Evolutionary conservation across 257 asterid species (phyloP).

Genomic region (Plantago major): DNA sequence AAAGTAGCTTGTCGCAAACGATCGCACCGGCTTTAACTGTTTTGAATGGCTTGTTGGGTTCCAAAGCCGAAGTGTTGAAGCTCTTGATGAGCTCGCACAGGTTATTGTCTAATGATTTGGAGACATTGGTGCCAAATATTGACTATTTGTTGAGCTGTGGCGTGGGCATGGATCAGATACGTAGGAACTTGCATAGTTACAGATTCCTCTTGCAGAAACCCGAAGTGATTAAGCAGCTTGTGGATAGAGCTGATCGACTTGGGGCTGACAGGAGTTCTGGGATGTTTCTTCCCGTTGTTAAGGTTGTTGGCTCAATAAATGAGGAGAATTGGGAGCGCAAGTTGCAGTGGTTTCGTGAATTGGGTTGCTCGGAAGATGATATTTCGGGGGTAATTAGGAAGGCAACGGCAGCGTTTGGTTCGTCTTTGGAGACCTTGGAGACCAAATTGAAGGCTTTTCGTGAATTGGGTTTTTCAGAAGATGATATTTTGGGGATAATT

Average conservation of each 20-base stretch:
- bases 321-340: slow-evolving; percentile 3
- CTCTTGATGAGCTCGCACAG: neutral
- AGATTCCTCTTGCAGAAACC: slow-evolving; percentile 10
- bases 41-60: slow-evolving; percentile 10
- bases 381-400: no score
- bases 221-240: neutral
- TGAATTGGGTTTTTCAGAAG: slow-evolving; percentile 4
- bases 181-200: neutral
- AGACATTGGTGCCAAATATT: slow-evolving; percentile 1
- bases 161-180: neutral
- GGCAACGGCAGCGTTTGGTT: no score
- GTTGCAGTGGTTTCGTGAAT: no score
- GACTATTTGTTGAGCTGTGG: slow-evolving; percentile 1
- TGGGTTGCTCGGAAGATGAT: no score
- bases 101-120: neutral
- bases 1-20: neutral
- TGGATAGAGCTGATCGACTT: neutral
- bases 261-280: neutral
- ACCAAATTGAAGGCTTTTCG: neutral
- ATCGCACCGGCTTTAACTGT: neutral
- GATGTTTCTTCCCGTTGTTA: slow-evolving; percentile 2
- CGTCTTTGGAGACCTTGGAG: no score
- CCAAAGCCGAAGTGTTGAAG: neutral
- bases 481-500: neutral
- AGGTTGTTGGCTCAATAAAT: neutral